Percentiles rank a stretch among this genome's conserved stretches.
phyloP scores from a whole-genome alignment of 2,329 filamentous ascomycete species.

The Penicillium sp. region DNA sequence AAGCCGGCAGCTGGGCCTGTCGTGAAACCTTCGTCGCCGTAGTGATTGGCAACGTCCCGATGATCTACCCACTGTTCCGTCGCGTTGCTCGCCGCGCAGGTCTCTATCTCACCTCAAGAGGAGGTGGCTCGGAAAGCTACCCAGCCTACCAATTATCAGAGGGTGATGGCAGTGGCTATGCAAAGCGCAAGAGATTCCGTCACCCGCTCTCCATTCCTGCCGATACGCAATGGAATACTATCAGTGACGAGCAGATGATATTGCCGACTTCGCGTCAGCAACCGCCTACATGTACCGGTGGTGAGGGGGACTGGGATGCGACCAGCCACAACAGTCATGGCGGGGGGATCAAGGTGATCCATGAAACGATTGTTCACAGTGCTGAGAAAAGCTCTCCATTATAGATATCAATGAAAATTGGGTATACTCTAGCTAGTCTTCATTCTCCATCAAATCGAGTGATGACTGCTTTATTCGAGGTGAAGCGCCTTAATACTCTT shows the following conservation, averaged over 20 bases:
- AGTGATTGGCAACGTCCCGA: conserved; percentile 46
- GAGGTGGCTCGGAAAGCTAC: conserved; percentile 23
- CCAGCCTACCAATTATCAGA: conserved; percentile 27
- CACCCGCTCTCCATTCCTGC: conserved; percentile 36
- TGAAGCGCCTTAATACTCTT: not conserved
- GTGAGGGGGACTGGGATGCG: conserved; percentile 24
- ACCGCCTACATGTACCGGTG: conserved; percentile 25
- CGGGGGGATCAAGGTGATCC: conserved; percentile 34
- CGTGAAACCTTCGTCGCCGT: conserved; percentile 51
- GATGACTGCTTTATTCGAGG: not conserved
- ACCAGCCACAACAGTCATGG: conserved; percentile 17
- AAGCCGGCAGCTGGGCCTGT: conserved; percentile 48
- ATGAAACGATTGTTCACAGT: conserved; percentile 34
- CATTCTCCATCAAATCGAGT: not conserved
- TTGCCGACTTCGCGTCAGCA: conserved; percentile 26
- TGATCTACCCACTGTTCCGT: conserved; percentile 43
- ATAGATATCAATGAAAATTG: conserved; percentile 7
- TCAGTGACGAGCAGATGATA: conserved; percentile 34
- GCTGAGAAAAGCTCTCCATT: conserved; percentile 13
- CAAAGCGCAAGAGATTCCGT: conserved; percentile 29
- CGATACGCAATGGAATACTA: conserved; percentile 33
- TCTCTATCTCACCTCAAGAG: conserved; percentile 25
- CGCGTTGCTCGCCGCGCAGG: conserved; percentile 29
- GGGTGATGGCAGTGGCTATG: conserved; percentile 15
- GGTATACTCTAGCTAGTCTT: not conserved